These are phyloP conservation scores for Stephanodiscus triporus DNA, from an alignment of 108 stramenopile genomes.

Conservation along the genomic window DNA sequence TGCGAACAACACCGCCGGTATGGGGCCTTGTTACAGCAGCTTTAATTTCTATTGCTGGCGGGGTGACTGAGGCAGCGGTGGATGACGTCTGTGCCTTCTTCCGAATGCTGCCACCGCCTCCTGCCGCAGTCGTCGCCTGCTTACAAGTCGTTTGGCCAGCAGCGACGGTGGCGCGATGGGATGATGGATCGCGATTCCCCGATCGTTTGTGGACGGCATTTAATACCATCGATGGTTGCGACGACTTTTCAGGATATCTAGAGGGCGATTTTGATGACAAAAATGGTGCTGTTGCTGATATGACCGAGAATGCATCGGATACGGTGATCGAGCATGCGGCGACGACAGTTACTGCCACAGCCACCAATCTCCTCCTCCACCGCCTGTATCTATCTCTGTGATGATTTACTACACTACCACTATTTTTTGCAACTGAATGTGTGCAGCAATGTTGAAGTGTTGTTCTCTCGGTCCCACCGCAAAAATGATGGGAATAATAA, in stretches of 20 bases:
- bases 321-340: background rate
- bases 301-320: background rate
- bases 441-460: background rate
- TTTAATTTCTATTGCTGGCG: background rate
- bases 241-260: background rate
- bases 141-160: background rate
- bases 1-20: background rate
- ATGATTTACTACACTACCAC: background rate
- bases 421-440: no score
- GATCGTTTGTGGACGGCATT: constrained; percentile 31
- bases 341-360: background rate
- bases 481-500: background rate
- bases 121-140: background rate
- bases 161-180: background rate
- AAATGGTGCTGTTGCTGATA: background rate
- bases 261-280: background rate
- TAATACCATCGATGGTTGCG: background rate
- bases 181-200: constrained; percentile 22
- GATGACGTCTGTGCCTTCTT: background rate
- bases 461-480: background rate
- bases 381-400: background rate
- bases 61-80: background rate
- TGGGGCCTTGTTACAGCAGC: background rate
- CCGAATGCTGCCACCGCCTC: background rate
- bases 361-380: background rate